Evolutionary conservation across 306 rosid species (phyloP).

Genomic region (Prunus salicina): DNA sequence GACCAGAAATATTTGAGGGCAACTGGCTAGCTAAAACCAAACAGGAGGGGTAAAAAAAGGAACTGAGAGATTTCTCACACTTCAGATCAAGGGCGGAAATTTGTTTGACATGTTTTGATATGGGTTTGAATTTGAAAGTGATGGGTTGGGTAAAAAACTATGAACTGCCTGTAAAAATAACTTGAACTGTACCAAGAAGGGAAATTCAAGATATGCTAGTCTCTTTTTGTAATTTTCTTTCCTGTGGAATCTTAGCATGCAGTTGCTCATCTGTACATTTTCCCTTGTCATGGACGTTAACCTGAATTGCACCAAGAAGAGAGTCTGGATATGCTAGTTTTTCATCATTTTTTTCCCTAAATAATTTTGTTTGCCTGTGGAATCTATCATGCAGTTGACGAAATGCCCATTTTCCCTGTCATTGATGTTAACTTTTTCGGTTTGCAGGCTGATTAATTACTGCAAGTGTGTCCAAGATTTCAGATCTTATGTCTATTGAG

Average conservation of each 20-base stretch:
- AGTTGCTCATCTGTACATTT: constrained; percentile 8
- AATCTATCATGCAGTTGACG: constrained; percentile 5
- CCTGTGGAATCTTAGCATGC: neutral
- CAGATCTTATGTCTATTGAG: constrained; percentile 41
- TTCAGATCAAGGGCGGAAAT: neutral
- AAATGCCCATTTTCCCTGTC: constrained; percentile 9
- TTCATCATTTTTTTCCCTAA: no score
- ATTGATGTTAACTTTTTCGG: constrained; percentile 24
- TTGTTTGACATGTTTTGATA: neutral
- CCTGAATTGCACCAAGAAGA: neutral
- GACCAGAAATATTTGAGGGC: neutral
- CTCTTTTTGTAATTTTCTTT: neutral
- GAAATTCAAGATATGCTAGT: neutral
- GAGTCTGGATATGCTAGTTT: neutral
- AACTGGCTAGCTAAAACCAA: neutral
- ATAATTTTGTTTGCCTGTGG: neutral
- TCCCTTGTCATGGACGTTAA: constrained; percentile 13
- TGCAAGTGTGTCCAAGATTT: constrained; percentile 27
- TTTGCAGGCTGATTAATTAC: constrained; percentile 69
- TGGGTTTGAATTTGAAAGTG: neutral
- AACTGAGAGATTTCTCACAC: neutral
- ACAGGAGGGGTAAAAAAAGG: neutral
- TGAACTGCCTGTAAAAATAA: neutral
- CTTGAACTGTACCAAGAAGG: neutral
- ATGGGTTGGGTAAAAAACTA: neutral